phyloP scores from a whole-genome alignment of 75 land plant genomes.

The Adiantum capillusveneris region DNA sequence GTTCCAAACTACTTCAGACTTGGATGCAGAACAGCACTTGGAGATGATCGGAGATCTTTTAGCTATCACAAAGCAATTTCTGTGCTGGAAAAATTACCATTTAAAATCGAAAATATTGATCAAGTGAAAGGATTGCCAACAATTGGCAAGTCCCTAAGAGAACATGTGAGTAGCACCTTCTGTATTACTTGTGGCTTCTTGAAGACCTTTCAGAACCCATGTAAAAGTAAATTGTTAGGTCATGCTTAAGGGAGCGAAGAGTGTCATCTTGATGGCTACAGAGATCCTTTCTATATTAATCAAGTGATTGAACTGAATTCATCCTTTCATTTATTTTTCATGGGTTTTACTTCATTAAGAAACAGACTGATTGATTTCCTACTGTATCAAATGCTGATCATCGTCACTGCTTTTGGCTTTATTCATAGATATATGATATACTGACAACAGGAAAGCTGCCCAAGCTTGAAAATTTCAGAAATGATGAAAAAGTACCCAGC shows the following conservation, averaged over 20 bases:
- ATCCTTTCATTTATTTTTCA: no score
- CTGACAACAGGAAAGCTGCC: slow-evolving; percentile 76
- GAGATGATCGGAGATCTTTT: slow-evolving; percentile 91
- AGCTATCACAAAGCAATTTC: slow-evolving; percentile 92
- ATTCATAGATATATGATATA: slow-evolving; percentile 79
- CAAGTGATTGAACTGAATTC: no score
- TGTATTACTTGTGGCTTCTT: not conserved
- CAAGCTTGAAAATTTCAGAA: slow-evolving; percentile 85
- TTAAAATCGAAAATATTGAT: slow-evolving; percentile 76
- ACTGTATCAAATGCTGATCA: no score
- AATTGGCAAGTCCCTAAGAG: slow-evolving; percentile 89
- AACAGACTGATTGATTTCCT: no score
- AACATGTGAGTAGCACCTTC: slow-evolving; percentile 69
- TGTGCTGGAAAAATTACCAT: slow-evolving; percentile 86
- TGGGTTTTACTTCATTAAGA: no score
- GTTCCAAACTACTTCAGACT: no score
- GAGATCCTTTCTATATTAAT: no score
- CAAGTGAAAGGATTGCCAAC: slow-evolving; percentile 81
- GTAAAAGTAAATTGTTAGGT: no score
- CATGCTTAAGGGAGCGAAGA: no score
- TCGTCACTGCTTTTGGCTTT: not conserved
- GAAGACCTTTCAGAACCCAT: not conserved
- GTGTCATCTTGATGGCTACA: no score
- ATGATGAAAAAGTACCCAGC: slow-evolving; percentile 65
- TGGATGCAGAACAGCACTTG: slow-evolving; percentile 47